A percentile compares a stretch with the other conserved stretches of the same genome.
These are phyloP conservation scores for Taxillus chinensis DNA, from an alignment of 164 flowering plant species.

Conservation along the genomic window DNA sequence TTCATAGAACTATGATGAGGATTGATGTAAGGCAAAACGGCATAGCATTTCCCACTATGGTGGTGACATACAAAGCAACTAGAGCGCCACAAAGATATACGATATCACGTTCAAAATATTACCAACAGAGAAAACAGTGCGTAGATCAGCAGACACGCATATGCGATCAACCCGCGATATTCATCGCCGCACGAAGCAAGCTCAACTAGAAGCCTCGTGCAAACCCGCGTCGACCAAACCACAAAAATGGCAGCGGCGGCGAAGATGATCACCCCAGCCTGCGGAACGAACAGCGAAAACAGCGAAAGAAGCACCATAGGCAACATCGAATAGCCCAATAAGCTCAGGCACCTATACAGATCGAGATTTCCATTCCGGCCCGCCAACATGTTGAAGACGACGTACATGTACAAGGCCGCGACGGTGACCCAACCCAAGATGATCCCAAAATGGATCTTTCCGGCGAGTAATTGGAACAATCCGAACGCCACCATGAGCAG, in stretches of 20 bases:
- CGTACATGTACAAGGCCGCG: conserved; percentile 64
- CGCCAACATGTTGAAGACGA: conserved; percentile 76
- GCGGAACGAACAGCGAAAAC: conserved; percentile 55
- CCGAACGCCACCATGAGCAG: neutral
- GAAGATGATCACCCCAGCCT: conserved; percentile 35
- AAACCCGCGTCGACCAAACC: conserved; percentile 73
- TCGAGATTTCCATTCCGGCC: conserved; percentile 80
- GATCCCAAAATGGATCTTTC: conserved; percentile 53
- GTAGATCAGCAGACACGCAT: neutral
- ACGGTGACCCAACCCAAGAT: conserved; percentile 83
- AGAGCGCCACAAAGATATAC: neutral
- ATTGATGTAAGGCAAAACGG: no score
- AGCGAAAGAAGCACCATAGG: conserved; percentile 73
- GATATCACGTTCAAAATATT: neutral
- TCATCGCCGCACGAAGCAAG: conserved; percentile 10
- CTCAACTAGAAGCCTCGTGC: conserved; percentile 56
- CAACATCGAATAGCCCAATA: conserved; percentile 72
- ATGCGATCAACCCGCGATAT: neutral
- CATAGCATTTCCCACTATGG: no score
- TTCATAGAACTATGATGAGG: no score
- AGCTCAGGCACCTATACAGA: conserved; percentile 66
- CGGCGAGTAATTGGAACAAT: neutral
- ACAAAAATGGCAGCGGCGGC: conserved; percentile 47
- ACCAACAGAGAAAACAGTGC: neutral
- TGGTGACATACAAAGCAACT: no score